Conservation (phyloP, 2,329 filamentous ascomycete species). For the Parastagonospora avenae region DNA sequence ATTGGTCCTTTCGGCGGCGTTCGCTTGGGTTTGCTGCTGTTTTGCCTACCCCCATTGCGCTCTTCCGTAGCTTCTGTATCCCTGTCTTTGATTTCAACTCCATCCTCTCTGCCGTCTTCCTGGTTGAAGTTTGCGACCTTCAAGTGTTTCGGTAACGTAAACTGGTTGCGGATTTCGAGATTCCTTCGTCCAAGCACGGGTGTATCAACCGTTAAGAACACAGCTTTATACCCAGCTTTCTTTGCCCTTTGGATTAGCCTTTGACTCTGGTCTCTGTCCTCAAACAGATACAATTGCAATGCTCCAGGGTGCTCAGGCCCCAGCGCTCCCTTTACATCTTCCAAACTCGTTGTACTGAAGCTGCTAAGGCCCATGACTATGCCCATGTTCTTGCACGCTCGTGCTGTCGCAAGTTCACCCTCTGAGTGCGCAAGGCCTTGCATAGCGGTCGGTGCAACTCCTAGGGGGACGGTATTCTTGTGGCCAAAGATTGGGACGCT, state of each 20-base stretch:
- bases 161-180: slow-evolving; percentile 34
- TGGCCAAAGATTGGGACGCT: slow-evolving; percentile 25
- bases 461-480: slow-evolving; percentile 45
- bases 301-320: slow-evolving; percentile 35
- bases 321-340: slow-evolving; percentile 55
- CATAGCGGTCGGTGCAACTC: slow-evolving; percentile 50
- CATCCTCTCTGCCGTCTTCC: slow-evolving; percentile 1
- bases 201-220: slow-evolving; percentile 33
- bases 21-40: slow-evolving; percentile 7
- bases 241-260: slow-evolving; percentile 31
- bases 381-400: slow-evolving; percentile 46
- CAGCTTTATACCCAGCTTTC: slow-evolving; percentile 31
- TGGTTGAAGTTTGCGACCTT: slow-evolving; percentile 26
- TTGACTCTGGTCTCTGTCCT: slow-evolving; percentile 23
- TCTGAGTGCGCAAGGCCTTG: slow-evolving; percentile 52
- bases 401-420: slow-evolving; percentile 51
- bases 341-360: slow-evolving; percentile 49
- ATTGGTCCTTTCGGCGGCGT: slow-evolving; percentile 16
- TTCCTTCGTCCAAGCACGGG: slow-evolving; percentile 28
- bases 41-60: slow-evolving; percentile 3
- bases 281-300: slow-evolving; percentile 52
- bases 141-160: slow-evolving; percentile 28
- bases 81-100: neutral
- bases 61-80: neutral
- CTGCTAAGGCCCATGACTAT: slow-evolving; percentile 47